Conservation (phyloP, 148 eudicot species). For the Linanthus parryae region DNA sequence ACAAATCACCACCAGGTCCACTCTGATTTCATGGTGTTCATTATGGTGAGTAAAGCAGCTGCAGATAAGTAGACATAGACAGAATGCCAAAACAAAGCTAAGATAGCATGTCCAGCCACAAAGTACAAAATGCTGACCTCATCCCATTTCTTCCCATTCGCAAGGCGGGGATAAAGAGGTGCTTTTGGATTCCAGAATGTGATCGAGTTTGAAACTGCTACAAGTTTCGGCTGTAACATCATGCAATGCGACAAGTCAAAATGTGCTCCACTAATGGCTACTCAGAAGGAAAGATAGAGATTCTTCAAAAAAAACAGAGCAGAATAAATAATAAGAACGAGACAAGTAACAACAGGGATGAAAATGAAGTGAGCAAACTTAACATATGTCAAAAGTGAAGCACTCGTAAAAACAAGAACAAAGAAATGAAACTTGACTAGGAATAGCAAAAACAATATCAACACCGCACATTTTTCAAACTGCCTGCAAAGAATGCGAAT, state of each 20-base stretch:
- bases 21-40: too few species aligned
- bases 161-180: conserved; percentile 19
- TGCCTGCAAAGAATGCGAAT: conserved; percentile 80
- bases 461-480: conserved; percentile 51
- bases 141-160: conserved; percentile 9
- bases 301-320: not conserved
- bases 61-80: too few species aligned
- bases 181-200: conserved; percentile 73
- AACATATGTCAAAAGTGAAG: not conserved
- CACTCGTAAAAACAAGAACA: not conserved
- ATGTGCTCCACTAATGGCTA: too few species aligned
- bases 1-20: too few species aligned
- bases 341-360: not conserved
- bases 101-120: too few species aligned
- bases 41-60: too few species aligned
- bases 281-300: not conserved
- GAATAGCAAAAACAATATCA: not conserved
- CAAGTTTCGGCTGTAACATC: conserved; percentile 54
- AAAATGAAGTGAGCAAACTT: not conserved
- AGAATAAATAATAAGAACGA: too few species aligned
- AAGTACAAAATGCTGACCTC: conserved; percentile 11
- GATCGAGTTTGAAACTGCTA: conserved; percentile 51
- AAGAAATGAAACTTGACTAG: conserved; percentile 3
- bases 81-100: too few species aligned
- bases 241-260: not conserved